Percentiles rank a stretch among this genome's conserved stretches.
Evolutionary conservation across 768 basidiomycete species (phyloP).

Genomic region (Antrodiella citrinella): DNA sequence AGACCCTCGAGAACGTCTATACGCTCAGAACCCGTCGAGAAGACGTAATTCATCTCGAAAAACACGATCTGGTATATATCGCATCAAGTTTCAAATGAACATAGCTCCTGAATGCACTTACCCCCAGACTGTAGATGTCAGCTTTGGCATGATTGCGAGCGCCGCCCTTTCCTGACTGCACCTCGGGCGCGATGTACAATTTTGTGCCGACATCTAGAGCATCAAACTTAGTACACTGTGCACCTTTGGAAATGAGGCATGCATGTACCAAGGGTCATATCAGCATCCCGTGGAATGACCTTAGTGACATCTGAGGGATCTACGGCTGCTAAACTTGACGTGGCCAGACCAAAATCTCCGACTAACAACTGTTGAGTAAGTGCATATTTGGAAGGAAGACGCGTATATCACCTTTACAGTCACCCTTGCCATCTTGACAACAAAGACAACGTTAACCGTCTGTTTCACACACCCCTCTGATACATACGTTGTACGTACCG

Average conservation of each 20-base stretch:
- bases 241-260: background rate
- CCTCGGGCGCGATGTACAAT: slow-evolving; percentile 90
- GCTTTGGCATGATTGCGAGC: slow-evolving; percentile 82
- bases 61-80: slow-evolving; percentile 93
- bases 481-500: slow-evolving; percentile 43
- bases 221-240: background rate
- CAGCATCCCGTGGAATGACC: slow-evolving; percentile 40
- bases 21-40: slow-evolving; percentile 77
- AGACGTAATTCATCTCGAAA: slow-evolving; percentile 91
- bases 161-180: slow-evolving; percentile 47
- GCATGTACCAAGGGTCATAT: slow-evolving; percentile 65
- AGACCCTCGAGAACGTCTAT: slow-evolving; percentile 76
- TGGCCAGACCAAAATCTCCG: slow-evolving; percentile 90
- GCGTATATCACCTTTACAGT: slow-evolving; percentile 56
- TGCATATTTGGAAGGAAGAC: background rate
- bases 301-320: slow-evolving; percentile 62
- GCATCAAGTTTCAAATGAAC: no score
- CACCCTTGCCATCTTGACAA: slow-evolving; percentile 62
- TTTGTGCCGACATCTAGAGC: slow-evolving; percentile 76
- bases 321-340: slow-evolving; percentile 70
- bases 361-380: slow-evolving; percentile 44
- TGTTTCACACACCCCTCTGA: no score
- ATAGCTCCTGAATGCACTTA: no score
- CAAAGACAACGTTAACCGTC: no score
- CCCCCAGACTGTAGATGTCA: slow-evolving; percentile 92